Evolutionary conservation across 345 rosid species (phyloP).

Genomic region (Populus nigra): DNA sequence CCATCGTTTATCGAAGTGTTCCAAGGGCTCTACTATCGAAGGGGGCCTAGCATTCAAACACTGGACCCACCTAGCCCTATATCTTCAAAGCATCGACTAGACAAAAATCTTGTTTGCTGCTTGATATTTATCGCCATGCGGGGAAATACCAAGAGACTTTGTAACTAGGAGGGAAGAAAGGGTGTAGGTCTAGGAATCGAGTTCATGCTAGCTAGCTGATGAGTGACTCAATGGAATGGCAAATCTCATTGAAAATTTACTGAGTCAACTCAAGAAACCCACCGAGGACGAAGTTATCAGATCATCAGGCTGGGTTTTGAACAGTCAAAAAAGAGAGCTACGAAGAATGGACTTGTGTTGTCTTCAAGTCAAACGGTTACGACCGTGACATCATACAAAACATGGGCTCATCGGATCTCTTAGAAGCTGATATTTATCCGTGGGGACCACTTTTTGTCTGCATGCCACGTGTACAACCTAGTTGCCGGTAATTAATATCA

Average conservation of each 20-base stretch:
- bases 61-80: neutral
- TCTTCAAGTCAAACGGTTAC: constrained; percentile 53
- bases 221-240: neutral
- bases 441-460: neutral
- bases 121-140: neutral
- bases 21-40: too few species aligned
- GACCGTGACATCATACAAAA: constrained; percentile 49
- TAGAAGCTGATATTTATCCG: neutral
- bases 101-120: neutral
- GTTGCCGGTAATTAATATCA: neutral
- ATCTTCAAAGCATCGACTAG: neutral
- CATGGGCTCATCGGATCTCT: constrained; percentile 19
- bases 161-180: neutral
- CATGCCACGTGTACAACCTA: neutral
- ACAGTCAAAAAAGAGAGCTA: constrained; percentile 20
- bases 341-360: constrained; percentile 18
- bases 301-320: neutral
- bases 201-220: neutral
- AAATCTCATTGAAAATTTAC: neutral
- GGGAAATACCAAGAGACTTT: too few species aligned
- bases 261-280: neutral
- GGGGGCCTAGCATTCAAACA: constrained; percentile 1
- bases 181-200: neutral
- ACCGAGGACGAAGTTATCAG: neutral
- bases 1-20: too few species aligned